phyloP scores from a whole-genome alignment of 2,329 filamentous ascomycete species.

The Pestalotiopsis sp. region DNA sequence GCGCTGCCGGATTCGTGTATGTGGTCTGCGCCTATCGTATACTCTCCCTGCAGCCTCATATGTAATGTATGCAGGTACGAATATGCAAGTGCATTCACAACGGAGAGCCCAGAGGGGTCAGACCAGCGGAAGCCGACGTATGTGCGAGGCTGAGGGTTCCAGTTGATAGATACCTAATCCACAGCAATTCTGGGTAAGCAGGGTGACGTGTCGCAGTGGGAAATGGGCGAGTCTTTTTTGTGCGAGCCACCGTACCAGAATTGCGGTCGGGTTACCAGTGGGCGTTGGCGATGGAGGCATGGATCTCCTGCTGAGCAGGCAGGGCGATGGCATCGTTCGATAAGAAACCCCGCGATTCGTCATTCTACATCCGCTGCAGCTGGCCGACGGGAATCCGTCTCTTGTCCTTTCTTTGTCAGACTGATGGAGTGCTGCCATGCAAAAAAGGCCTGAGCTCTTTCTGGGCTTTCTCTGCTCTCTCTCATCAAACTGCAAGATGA shows the following conservation, averaged over 20 bases:
- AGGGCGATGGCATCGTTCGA: neutral
- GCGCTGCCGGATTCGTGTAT: neutral
- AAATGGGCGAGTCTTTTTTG: neutral
- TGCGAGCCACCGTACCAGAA: neutral
- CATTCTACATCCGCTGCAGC: slow-evolving; percentile 2
- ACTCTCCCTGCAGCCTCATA: neutral
- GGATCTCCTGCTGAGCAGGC: neutral
- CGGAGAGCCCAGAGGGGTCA: neutral
- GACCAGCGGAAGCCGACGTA: neutral
- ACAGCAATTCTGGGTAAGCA: neutral
- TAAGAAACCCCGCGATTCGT: slow-evolving; percentile 9
- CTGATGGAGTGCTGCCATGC: no score
- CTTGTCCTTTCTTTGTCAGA: no score
- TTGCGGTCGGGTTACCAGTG: neutral
- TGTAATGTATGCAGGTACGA: neutral
- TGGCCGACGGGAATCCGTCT: neutral
- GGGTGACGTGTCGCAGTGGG: slow-evolving; percentile 6
- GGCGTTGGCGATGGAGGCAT: neutral
- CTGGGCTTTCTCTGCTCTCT: no score
- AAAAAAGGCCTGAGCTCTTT: neutral
- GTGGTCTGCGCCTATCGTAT: neutral
- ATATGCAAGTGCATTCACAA: neutral
- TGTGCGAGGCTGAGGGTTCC: neutral
- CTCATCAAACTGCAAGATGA: slow-evolving; percentile 6
- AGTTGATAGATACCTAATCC: neutral